Conservation (phyloP, 2,329 filamentous ascomycete species). For the Xylariaceae sp. region DNA sequence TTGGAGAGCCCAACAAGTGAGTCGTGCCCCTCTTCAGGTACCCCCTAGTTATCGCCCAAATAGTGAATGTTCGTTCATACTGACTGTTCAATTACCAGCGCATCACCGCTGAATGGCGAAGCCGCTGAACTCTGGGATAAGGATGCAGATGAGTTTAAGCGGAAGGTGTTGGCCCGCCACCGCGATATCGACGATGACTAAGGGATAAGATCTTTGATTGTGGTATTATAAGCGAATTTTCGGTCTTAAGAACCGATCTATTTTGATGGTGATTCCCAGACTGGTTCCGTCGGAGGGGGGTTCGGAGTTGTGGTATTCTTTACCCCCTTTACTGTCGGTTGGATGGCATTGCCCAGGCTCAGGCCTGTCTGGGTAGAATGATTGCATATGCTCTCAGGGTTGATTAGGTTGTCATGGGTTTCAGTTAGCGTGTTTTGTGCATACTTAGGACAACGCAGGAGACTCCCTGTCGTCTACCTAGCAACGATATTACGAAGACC, state of each 20-base stretch:
- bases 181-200: slow-evolving; percentile 61
- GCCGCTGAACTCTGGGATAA: slow-evolving; percentile 95
- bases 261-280: slow-evolving; percentile 16
- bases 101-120: slow-evolving; percentile 91
- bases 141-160: slow-evolving; percentile 80
- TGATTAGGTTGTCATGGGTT: slow-evolving; percentile 11
- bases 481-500: slow-evolving; percentile 14
- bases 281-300: too few relatives aligned
- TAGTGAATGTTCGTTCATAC: background rate
- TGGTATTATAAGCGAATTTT: slow-evolving; percentile 11
- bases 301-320: too few relatives aligned
- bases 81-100: slow-evolving; percentile 45
- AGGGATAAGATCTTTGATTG: slow-evolving; percentile 7
- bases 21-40: too few relatives aligned
- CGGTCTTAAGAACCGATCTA: slow-evolving; percentile 11
- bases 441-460: slow-evolving; percentile 7
- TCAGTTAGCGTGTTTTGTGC: slow-evolving; percentile 9
- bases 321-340: too few relatives aligned
- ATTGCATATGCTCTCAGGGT: slow-evolving; percentile 11
- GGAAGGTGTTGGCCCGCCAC: slow-evolving; percentile 59
- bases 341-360: slow-evolving; percentile 5
- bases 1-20: slow-evolving; percentile 98
- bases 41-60: too few relatives aligned
- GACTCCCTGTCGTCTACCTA: slow-evolving; percentile 10
- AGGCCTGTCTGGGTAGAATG: slow-evolving; percentile 13